Evolutionary conservation across 495 filamentous ascomycete species (phyloP).

Genomic region (Beverwykella pulmonaria): DNA sequence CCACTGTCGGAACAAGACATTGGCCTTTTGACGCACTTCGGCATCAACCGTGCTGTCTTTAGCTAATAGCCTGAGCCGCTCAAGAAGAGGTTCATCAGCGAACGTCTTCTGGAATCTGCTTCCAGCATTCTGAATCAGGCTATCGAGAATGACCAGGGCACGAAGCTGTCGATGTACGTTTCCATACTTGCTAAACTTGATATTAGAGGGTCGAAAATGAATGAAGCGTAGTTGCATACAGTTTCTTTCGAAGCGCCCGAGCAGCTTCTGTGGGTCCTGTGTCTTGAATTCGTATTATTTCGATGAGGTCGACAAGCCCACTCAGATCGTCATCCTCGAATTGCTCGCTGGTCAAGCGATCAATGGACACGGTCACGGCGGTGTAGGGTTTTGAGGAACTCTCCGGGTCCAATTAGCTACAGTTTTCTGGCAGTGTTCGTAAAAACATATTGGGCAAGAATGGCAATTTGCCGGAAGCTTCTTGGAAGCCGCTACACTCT

Average conservation of each 20-base stretch:
- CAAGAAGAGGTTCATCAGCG: conserved; percentile 89
- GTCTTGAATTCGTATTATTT: conserved; percentile 86
- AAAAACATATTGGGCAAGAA: conserved; percentile 23
- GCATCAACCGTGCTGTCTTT: conserved; percentile 84
- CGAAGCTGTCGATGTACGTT: conserved; percentile 88
- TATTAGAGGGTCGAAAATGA: conserved; percentile 2
- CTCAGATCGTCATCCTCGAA: conserved; percentile 88
- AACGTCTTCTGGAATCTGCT: conserved; percentile 84
- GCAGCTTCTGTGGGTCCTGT: conserved; percentile 88
- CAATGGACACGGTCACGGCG: conserved; percentile 91
- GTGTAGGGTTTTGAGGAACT: conserved; percentile 88
- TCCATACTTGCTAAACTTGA: conserved; percentile 76
- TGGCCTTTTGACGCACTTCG: conserved; percentile 82
- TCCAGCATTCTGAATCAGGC: conserved; percentile 91
- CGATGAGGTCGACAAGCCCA: conserved; percentile 90
- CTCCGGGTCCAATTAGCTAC: conserved; percentile 26
- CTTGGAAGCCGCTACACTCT: conserved; percentile 2
- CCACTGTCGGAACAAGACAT: conserved; percentile 86
- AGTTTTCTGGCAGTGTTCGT: conserved; percentile 13
- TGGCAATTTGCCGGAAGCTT: conserved; percentile 24
- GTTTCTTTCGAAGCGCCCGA: conserved; percentile 92
- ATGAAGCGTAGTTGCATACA: conserved; percentile 55
- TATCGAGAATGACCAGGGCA: conserved; percentile 87
- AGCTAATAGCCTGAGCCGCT: conserved; percentile 84
- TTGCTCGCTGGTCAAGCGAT: conserved; percentile 84